These are phyloP conservation scores for Bruguiera hainesii DNA, from an alignment of 441 rosid genomes.

Conservation along the genomic window DNA sequence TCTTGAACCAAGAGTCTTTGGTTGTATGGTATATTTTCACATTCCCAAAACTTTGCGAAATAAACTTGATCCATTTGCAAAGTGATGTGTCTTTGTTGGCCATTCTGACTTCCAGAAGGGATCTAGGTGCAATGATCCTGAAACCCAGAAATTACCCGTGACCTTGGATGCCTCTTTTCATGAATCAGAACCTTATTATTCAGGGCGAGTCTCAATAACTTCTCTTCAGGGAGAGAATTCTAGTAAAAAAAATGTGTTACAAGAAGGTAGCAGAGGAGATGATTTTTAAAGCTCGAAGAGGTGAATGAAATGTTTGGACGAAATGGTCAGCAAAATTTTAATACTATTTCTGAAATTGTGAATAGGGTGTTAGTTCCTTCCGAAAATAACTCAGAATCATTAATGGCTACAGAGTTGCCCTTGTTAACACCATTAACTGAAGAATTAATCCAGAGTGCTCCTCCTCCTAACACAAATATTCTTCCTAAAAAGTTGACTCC, in stretches of 20 bases:
- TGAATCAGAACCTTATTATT: background rate
- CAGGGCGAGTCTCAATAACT: background rate
- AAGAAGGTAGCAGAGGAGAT: background rate
- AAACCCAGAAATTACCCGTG: background rate
- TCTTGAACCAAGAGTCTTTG: background rate
- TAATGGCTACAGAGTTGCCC: background rate
- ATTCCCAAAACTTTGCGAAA: background rate
- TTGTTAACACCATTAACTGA: conserved; percentile 2
- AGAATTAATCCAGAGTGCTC: background rate
- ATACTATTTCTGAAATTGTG: too few species aligned
- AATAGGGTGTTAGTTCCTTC: background rate
- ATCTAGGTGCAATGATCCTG: background rate
- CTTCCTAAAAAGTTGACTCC: background rate
- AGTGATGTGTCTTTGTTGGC: background rate
- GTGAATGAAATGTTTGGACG: background rate
- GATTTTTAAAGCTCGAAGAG: background rate
- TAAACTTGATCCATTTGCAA: background rate
- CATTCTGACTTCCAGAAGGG: background rate
- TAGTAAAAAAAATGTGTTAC: background rate
- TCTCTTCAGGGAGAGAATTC: background rate
- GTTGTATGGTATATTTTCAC: background rate
- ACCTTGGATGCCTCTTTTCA: conserved; percentile 8
- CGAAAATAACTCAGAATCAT: background rate
- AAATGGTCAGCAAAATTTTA: background rate
- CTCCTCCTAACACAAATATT: background rate